phyloP scores from a whole-genome alignment of 2,329 filamentous ascomycete genomes.

The Zymoseptoria tritici region DNA sequence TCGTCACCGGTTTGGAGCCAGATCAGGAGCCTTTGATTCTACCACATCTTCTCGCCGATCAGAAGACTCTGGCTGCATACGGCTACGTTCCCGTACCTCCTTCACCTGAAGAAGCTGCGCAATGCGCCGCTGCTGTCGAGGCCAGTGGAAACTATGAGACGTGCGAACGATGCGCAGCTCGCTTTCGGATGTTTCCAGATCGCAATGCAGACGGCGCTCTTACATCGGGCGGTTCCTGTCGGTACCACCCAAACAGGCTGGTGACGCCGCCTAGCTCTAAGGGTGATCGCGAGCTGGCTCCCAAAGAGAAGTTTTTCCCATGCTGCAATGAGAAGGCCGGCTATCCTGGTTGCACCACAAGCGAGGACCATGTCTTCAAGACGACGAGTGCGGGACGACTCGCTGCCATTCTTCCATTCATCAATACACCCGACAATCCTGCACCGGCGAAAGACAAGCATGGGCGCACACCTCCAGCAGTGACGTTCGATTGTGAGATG shows the following conservation, averaged over 20 bases:
- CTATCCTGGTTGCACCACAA: conserved; percentile 67
- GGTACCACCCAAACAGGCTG: conserved; percentile 69
- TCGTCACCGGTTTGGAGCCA: conserved; percentile 62
- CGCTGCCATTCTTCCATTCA: conserved; percentile 71
- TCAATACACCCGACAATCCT: conserved; percentile 63
- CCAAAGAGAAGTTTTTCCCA: conserved; percentile 56
- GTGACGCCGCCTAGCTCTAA: conserved; percentile 51
- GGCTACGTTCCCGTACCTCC: conserved; percentile 71
- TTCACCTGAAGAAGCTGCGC: conserved; percentile 56
- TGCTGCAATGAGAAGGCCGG: conserved; percentile 76
- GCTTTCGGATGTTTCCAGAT: conserved; percentile 89
- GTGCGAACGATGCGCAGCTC: conserved; percentile 76
- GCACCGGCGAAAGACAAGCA: conserved; percentile 26
- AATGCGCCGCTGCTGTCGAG: conserved; percentile 57
- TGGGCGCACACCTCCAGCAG: conserved; percentile 43
- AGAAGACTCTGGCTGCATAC: conserved; percentile 55
- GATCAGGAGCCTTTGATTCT: conserved; percentile 63
- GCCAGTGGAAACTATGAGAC: conserved; percentile 71
- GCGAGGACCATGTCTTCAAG: conserved; percentile 79
- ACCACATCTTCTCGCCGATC: conserved; percentile 54
- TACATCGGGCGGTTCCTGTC: conserved; percentile 73
- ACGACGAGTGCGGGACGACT: conserved; percentile 67
- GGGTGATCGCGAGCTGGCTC: conserved; percentile 48
- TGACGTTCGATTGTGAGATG: conserved; percentile 97
- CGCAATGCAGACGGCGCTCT: conserved; percentile 67